These are phyloP conservation scores for Aegilops tauschii DNA, from an alignment of 176 grass and related monocot species.

Conservation along the genomic window DNA sequence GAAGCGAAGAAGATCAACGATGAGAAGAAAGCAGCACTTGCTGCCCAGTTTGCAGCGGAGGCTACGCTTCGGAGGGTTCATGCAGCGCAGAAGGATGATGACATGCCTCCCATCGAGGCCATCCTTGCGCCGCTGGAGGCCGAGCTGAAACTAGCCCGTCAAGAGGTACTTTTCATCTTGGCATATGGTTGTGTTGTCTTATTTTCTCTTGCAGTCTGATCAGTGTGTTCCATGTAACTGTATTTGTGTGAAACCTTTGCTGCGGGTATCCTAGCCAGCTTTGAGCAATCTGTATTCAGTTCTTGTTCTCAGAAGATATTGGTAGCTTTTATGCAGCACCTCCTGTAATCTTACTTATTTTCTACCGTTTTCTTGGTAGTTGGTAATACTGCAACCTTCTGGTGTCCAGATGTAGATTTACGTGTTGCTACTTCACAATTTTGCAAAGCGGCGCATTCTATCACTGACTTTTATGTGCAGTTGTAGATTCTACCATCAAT, in stretches of 20 bases:
- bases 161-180: conserved; percentile 54
- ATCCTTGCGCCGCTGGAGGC: conserved; percentile 97
- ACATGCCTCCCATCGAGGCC: conserved; percentile 97
- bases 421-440: not conserved
- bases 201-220: not conserved
- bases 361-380: not conserved
- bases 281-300: not conserved
- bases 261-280: not conserved
- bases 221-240: not conserved
- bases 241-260: not conserved
- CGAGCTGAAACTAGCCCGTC: conserved; percentile 78
- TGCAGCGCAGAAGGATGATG: conserved; percentile 93
- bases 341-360: not conserved
- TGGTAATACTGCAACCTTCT: not conserved
- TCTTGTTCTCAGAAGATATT: not conserved
- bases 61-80: conserved; percentile 95
- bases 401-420: not conserved
- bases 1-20: conserved; percentile 97
- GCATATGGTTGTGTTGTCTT: not conserved
- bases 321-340: not conserved
- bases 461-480: not conserved
- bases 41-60: conserved; percentile 93
- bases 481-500: not conserved
- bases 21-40: conserved; percentile 88
- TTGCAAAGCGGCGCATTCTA: not conserved